Conservation (phyloP, 2,329 filamentous ascomycete genomes). For the Stagonosporopsis tanaceti region DNA sequence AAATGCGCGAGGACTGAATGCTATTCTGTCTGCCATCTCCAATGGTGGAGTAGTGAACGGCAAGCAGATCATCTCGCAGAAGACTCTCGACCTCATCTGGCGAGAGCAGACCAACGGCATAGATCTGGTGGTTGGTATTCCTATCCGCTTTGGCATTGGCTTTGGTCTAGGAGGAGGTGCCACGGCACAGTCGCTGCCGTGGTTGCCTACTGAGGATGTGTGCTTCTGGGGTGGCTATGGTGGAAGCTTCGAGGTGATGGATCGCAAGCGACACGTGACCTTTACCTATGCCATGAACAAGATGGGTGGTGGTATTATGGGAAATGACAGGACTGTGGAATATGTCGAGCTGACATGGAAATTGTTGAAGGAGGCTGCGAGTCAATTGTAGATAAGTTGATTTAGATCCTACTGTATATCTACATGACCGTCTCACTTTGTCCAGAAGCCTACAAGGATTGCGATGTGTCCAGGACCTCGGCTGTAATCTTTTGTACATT, state of each 20-base stretch:
- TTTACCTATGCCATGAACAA: constrained; percentile 3
- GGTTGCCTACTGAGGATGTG: neutral
- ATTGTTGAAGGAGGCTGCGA: neutral
- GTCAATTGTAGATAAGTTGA: neutral
- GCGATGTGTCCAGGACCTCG: neutral
- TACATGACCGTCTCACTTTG: neutral
- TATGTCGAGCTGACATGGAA: constrained; percentile 1
- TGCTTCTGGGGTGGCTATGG: constrained; percentile 4
- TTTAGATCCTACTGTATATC: too few relatives aligned
- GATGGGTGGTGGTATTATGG: neutral
- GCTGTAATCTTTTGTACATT: neutral
- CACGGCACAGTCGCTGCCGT: neutral
- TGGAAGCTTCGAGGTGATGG: neutral
- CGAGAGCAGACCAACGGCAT: constrained; percentile 8
- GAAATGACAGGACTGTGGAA: neutral
- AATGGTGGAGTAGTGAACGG: constrained; percentile 6
- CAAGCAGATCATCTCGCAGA: constrained; percentile 14
- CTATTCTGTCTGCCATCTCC: constrained; percentile 19
- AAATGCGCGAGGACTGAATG: constrained; percentile 20
- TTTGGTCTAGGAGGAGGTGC: constrained; percentile 7
- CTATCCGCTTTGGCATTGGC: constrained; percentile 19
- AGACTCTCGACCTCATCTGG: constrained; percentile 24
- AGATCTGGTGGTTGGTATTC: constrained; percentile 15
- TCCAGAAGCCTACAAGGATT: neutral
- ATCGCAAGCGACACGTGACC: neutral